Evolutionary conservation across 2,329 filamentous ascomycete species (phyloP), one percentile per base, ranked within the genome.

Genomic region (Colletotrichum sp.): DNA sequence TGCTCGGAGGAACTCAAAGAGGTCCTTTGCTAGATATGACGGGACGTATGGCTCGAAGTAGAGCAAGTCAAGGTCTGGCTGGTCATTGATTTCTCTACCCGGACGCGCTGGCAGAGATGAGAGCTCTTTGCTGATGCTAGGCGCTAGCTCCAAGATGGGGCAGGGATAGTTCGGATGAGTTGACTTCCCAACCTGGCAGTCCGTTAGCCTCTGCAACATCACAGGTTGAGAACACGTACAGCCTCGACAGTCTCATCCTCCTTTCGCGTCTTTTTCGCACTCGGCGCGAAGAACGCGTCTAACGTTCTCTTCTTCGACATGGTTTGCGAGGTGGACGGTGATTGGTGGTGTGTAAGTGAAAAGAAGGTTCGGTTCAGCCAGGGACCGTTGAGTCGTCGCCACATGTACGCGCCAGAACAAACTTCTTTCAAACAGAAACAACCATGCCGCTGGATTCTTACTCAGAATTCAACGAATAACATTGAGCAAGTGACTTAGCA

Each of bases 1-100:
- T n/a, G 87, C 84, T 2, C 95, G 91, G 3, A 96, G 88, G 80
- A 95, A 95, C 16, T 91, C 85, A 83, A 96, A 96, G 0, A 95
- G 83, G 6, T 90, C 86, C 5, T 88, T 87, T 24, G 91, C 87
- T 13, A 91, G 86, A 14, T 88, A 83, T 3, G 87, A 84, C 0
- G 93, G 90, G 6, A 96, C 88, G 78, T 94, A 96, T 0, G 94
- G 94, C 79, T 95, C 89, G 81, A 93, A 96, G 83, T 95, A 95
- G 10, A 96, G 84, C 0, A 96, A 87, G 81, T 96, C 93, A 0
- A 96, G 88, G 77, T 96, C 90, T 0, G 91, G 90, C 79, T 94
- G 92, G 80, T 95, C 88, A 78, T 92, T 91, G 78, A 96, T 93
- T 4, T 82, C 79, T 61, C 85, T 88, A 2, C 89, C 90, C 75